Evolutionary conservation across 306 rosid species (phyloP).

Genomic region (Trifolium dubium): DNA sequence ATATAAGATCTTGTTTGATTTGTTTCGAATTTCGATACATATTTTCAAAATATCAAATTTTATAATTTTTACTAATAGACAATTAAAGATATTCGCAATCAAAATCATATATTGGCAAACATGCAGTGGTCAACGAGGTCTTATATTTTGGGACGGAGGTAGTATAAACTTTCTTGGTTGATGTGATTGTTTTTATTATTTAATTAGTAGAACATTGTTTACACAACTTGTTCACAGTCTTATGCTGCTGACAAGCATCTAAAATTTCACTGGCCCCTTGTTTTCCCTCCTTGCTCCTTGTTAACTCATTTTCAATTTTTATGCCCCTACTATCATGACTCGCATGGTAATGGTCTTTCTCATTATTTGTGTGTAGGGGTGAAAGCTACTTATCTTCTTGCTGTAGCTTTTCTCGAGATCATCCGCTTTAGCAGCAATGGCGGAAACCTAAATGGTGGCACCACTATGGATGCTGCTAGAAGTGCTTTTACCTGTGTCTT

Average conservation of each 20-base stretch:
- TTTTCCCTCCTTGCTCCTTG: conserved; percentile 31
- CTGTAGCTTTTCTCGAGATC: conserved; percentile 93
- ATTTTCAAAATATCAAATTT: too few relatives aligned
- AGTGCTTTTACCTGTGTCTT: conserved; percentile 95
- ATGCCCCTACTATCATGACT: conserved; percentile 1
- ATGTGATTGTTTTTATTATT: conserved; percentile 34
- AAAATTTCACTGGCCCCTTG: conserved; percentile 23
- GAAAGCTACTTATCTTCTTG: conserved; percentile 98
- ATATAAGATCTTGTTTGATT: too few relatives aligned
- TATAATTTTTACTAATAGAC: too few relatives aligned
- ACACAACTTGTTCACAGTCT: conserved; percentile 29
- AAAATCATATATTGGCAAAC: too few relatives aligned
- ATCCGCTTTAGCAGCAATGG: conserved; percentile 98
- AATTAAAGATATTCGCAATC: too few relatives aligned
- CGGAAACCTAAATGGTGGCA: conserved; percentile 87
- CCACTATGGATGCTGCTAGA: conserved; percentile 63
- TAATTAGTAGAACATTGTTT: conserved; percentile 13
- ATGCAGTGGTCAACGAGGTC: too few relatives aligned
- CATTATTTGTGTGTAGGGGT: conserved; percentile 66
- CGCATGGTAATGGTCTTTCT: conserved; percentile 22
- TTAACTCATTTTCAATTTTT: conserved; percentile 17
- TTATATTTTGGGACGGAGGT: too few relatives aligned
- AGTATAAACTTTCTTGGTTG: conserved; percentile 27
- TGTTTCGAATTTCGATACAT: too few relatives aligned
- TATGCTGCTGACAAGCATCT: conserved; percentile 18